A percentile compares a stretch with the other conserved stretches of the same genome.
Evolutionary conservation across 129 eudicot species (phyloP).

Genomic region (Silybum marianum): DNA sequence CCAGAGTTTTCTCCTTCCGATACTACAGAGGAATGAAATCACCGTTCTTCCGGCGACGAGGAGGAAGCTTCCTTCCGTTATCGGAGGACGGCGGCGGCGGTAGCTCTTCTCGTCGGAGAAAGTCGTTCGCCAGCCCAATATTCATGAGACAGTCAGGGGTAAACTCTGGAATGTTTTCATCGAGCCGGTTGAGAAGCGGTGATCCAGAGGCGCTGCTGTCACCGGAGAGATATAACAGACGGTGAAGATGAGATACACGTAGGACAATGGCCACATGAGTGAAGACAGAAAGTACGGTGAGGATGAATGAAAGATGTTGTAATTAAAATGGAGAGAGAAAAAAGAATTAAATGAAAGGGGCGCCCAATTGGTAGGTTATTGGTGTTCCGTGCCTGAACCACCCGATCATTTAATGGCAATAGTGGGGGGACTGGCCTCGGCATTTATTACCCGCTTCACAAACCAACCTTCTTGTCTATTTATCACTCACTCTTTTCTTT

Average conservation of each 20-base stretch:
- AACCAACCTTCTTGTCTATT: constrained; percentile 44
- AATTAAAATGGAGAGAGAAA: constrained; percentile 21
- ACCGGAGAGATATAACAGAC: constrained; percentile 80
- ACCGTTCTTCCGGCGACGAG: constrained; percentile 79
- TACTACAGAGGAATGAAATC: constrained; percentile 76
- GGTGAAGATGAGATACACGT: constrained; percentile 47
- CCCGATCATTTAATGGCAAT: constrained; percentile 33
- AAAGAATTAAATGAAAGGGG: constrained; percentile 13
- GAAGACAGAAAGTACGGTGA: constrained; percentile 2
- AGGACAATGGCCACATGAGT: background rate
- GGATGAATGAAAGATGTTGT: background rate
- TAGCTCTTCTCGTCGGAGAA: constrained; percentile 67
- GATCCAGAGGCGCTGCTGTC: constrained; percentile 96
- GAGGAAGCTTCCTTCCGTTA: constrained; percentile 52
- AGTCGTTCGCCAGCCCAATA: constrained; percentile 72
- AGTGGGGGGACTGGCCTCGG: constrained; percentile 43
- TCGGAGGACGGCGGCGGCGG: constrained; percentile 62
- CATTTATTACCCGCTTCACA: constrained; percentile 32
- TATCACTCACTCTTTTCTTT: background rate
- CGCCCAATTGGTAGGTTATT: constrained; percentile 38
- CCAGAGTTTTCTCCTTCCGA: constrained; percentile 82
- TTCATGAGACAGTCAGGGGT: constrained; percentile 57
- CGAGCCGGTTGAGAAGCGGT: constrained; percentile 86
- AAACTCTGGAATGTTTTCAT: constrained; percentile 46
- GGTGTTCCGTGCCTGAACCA: constrained; percentile 32